phyloP scores from a whole-genome alignment of 306 rosid species.

The Pterocarpus santalinus region DNA sequence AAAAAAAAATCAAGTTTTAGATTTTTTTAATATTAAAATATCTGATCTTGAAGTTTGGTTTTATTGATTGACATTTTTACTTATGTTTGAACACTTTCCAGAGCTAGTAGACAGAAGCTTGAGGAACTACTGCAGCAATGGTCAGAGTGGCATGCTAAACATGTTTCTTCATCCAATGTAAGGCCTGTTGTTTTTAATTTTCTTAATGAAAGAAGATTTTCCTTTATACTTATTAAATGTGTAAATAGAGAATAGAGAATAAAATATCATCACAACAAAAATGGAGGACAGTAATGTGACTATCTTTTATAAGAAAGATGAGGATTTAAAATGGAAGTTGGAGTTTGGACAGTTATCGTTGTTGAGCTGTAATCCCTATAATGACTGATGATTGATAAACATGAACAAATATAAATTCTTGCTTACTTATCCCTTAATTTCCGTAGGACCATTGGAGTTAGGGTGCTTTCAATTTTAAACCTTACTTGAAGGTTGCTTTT shows the following conservation, averaged over 20 bases:
- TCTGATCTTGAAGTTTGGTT: constrained; percentile 2
- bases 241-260: constrained; percentile 27
- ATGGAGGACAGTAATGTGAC: background rate
- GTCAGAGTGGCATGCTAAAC: constrained; percentile 95
- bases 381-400: constrained; percentile 26
- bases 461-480: constrained; percentile 31
- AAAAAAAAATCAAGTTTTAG: background rate
- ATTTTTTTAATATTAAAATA: constrained; percentile 1
- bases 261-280: constrained; percentile 30
- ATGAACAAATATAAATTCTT: constrained; percentile 17
- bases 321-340: constrained; percentile 19
- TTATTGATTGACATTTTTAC: constrained; percentile 28
- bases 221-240: background rate
- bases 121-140: constrained; percentile 86
- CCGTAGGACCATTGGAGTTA: background rate
- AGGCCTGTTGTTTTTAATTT: constrained; percentile 33
- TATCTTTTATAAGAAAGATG: background rate
- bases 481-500: constrained; percentile 38
- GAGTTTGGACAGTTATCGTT: constrained; percentile 3
- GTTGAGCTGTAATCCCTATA: constrained; percentile 38
- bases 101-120: constrained; percentile 89
- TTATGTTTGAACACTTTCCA: constrained; percentile 49
- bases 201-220: constrained; percentile 13
- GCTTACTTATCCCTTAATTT: background rate
- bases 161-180: constrained; percentile 65